Evolutionary conservation across 306 rosid genomes (phyloP), one percentile per base, ranked within the genome.

Genomic region (Macrotyloma uniflorum): DNA sequence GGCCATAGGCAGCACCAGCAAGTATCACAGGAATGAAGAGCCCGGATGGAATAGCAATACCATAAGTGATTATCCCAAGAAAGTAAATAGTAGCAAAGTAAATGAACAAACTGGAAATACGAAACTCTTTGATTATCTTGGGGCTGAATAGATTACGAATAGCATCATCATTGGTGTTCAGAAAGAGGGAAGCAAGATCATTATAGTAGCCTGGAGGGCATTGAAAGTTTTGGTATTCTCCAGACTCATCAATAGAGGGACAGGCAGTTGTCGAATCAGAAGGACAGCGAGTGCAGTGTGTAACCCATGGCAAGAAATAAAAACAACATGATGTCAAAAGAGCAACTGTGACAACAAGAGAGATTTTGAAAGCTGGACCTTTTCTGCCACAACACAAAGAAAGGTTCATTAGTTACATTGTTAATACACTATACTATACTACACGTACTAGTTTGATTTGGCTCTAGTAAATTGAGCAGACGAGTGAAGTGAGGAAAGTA

Each of bases 11-110:
- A 62, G 98, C 95, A 38, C 98, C 98, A 0, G 98, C 98, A 38
- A 95, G 91, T 54, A 95, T 92, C 77, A 95, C 98, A 5, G 98
- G 98, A 77, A 95, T 95, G 83, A 95, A 95, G 75, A 93, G 97
- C 12, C 98, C 98, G 0, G 98, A 89, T 11, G 98, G 98, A 75
- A 95, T 49, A 15, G 98, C 98, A 77, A 95, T 95, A 23, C 98
- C 98, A 26, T 95, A 92, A 24, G 98, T 95, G 54, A 92, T 50
- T 50, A 95, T 76, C 36, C 98, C 98, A 32, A 95, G 93, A 82
- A 8, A 83, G 84, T 74, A 92, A 79, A 92, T 66, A 6, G 90
- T 74, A 24, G 42, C 74, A 79, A 95, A 89, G 91, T 91, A 89
- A 79, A 88, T 77, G 57, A 88, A 80, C 62, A 95, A 88, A 36